Conservation (phyloP, 2,329 filamentous ascomycete genomes). For the Cladophialophora chaetospira region DNA sequence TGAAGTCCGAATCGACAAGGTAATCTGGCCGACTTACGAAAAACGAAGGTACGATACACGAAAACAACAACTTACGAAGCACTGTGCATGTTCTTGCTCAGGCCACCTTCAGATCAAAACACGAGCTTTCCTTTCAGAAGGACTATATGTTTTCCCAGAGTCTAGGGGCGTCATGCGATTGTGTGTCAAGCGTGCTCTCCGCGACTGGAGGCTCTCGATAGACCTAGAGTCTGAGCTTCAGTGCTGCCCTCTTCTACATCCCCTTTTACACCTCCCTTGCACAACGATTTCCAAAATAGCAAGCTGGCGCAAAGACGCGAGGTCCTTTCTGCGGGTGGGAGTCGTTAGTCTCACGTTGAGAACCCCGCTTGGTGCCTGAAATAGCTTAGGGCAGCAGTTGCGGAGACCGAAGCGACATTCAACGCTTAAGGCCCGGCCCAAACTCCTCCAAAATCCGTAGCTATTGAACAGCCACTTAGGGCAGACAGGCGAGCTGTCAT, state of each 20-base stretch:
- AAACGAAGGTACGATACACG: constrained; percentile 11
- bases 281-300: neutral
- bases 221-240: too few relatives aligned
- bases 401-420: constrained; percentile 12
- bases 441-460: neutral
- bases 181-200: neutral
- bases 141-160: constrained; percentile 9
- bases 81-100: neutral
- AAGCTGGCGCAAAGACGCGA: neutral
- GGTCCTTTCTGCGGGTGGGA: constrained; percentile 11
- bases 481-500: constrained; percentile 2
- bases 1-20: neutral
- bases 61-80: neutral
- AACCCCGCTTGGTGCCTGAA: constrained; percentile 1
- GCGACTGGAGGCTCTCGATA: neutral
- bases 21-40: neutral
- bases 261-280: constrained; percentile 5
- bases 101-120: neutral
- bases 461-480: constrained; percentile 3
- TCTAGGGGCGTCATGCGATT: neutral
- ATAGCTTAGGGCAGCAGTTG: constrained; percentile 3
- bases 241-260: neutral
- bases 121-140: neutral
- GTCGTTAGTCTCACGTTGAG: constrained; percentile 9
- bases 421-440: constrained; percentile 5